Base-by-base conservation (phyloP, 306 rosid species). In the Quercus rubra region DNA sequence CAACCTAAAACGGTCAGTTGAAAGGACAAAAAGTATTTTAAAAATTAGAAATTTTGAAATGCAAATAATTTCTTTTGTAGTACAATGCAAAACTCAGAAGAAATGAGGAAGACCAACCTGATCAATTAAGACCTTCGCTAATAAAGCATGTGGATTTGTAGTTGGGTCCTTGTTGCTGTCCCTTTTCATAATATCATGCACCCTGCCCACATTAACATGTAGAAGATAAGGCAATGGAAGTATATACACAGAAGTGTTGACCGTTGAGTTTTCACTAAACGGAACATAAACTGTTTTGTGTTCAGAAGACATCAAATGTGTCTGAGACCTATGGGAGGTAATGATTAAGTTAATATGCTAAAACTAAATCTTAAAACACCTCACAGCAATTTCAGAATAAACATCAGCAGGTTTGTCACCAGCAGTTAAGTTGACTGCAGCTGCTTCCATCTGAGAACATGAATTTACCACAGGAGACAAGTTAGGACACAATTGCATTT, bases 351-450 rank as follows among this genome's bases (percentile, higher is more conserved):
- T 27, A 57, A 64, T 19, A 70, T 66, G 52, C 20, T 55, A 59
- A 77, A 35, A 23, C 46, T 12, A 55, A 70, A 43, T 71, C 52
- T 27, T 30, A 77, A 64, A 75, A 75, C 85, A 91, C 97, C 96
- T 91, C 74, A 54, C 73, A 49, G 97, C 97, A 83, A 93, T 93
- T 88, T 93, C 97, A 28, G 97, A 81, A 87, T 91, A 93, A 54
- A 93, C 96, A 87, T 93, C 97, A 52, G 97, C 89, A 71, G 97
- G 96, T 80, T 91, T 88, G 55, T 85, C 92, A 81, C 90, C 92
- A 71, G 91, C 89, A 54, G 90, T 92, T 71, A 92, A 91, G 85
- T 91, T 93, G 62, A 93, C 97, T 21, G 97, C 97, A 64, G 96
- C 96, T 82, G 96, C 97, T 86, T 93, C 97, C 78, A 88, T 84